These are phyloP conservation scores for Phytopythium montanum DNA, from an alignment of 352 stramenopile species.

Conservation along the genomic window DNA sequence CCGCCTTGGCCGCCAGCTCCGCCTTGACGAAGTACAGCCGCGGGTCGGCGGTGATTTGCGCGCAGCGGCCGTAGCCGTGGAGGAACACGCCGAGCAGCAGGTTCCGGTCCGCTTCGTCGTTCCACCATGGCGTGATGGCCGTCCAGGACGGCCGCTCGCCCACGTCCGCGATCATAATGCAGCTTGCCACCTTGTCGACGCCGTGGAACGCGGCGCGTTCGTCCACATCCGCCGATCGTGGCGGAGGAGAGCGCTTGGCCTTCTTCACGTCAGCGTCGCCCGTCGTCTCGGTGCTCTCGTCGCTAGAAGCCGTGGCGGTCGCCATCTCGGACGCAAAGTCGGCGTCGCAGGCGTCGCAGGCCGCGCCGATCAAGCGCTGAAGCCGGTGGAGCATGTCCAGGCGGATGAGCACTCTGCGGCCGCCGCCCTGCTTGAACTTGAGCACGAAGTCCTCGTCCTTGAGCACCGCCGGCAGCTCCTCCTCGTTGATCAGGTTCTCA, in stretches of 20 bases:
- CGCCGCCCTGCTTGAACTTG: slow-evolving; percentile 83
- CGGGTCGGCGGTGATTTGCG: slow-evolving; percentile 74
- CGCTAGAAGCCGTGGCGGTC: slow-evolving; percentile 3
- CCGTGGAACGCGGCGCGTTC: slow-evolving; percentile 70
- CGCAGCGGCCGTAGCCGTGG: slow-evolving; percentile 81
- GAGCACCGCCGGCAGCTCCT: slow-evolving; percentile 64
- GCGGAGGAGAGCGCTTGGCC: slow-evolving; percentile 11
- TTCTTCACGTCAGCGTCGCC: not conserved
- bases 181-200: slow-evolving; percentile 54
- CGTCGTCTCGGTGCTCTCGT: slow-evolving; percentile 16
- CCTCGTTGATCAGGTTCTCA: slow-evolving; percentile 71
- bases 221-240: slow-evolving; percentile 55
- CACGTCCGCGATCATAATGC: slow-evolving; percentile 62
- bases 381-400: slow-evolving; percentile 85
- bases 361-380: slow-evolving; percentile 47
- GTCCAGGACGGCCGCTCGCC: slow-evolving; percentile 78
- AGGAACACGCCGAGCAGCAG: slow-evolving; percentile 83
- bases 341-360: slow-evolving; percentile 60
- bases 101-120: slow-evolving; percentile 72
- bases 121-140: slow-evolving; percentile 85
- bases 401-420: slow-evolving; percentile 77
- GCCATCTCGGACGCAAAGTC: slow-evolving; percentile 25
- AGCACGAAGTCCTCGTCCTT: slow-evolving; percentile 88
- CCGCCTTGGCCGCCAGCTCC: slow-evolving; percentile 41
- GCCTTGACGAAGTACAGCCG: slow-evolving; percentile 69